These are phyloP conservation scores for Samsoniella hepiali DNA, from an alignment of 2,329 filamentous ascomycete species.

Conservation along the genomic window DNA sequence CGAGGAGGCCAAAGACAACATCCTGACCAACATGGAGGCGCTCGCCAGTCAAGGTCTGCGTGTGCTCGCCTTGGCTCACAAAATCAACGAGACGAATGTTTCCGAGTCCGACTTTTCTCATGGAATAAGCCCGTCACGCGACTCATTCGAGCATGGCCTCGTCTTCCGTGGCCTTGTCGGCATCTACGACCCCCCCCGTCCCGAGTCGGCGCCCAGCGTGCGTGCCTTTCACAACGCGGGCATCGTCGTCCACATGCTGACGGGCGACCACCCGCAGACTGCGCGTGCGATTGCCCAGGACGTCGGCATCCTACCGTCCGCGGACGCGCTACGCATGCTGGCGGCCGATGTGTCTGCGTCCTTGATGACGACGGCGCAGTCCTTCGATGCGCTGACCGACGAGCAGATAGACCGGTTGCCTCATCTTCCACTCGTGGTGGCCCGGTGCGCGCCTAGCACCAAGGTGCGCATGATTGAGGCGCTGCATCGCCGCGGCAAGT, in stretches of 20 bases:
- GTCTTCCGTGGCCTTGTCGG: conserved; percentile 63
- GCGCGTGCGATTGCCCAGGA: conserved; percentile 58
- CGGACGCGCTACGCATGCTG: conserved; percentile 40
- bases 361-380: conserved; percentile 60
- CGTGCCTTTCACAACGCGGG: conserved; percentile 55
- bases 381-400: conserved; percentile 62
- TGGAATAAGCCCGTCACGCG: conserved; percentile 22
- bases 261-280: conserved; percentile 61
- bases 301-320: conserved; percentile 54
- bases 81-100: conserved; percentile 16
- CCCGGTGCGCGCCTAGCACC: conserved; percentile 66
- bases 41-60: conserved; percentile 63
- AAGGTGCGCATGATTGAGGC: conserved; percentile 74
- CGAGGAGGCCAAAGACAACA: conserved; percentile 43
- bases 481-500: conserved; percentile 60
- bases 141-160: conserved; percentile 49
- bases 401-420: conserved; percentile 60
- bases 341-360: conserved; percentile 50
- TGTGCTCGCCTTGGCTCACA: conserved; percentile 59
- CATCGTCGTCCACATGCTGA: conserved; percentile 63
- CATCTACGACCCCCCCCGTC: conserved; percentile 65
- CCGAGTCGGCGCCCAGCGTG: conserved; percentile 55
- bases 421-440: conserved; percentile 63
- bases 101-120: conserved; percentile 30
- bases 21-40: conserved; percentile 63